Evolutionary conservation across 202 grass and related monocot species (phyloP).

Genomic region (Setaria italica): DNA sequence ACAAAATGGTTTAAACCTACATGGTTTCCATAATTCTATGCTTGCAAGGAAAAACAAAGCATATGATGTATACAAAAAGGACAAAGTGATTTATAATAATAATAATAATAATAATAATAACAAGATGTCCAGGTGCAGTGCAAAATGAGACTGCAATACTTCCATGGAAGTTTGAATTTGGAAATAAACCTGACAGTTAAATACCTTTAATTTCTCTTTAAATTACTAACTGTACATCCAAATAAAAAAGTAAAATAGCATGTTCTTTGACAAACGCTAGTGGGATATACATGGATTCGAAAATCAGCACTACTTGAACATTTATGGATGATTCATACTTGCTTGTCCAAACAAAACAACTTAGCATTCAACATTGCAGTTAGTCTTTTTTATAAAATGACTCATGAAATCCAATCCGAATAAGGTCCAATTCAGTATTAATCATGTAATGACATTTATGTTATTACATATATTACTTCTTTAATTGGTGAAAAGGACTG

Average conservation of each 20-base stretch:
- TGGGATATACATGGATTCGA: not conserved
- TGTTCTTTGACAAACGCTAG: not conserved
- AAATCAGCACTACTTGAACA: not conserved
- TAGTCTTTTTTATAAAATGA: constrained; percentile 8
- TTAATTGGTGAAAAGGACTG: constrained; percentile 15
- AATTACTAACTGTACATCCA: not conserved
- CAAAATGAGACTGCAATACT: not conserved
- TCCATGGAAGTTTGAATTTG: not conserved
- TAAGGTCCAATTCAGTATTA: constrained; percentile 2
- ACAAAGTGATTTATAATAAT: not conserved
- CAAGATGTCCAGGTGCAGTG: not conserved
- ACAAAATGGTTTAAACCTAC: not conserved
- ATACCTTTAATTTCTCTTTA: not conserved
- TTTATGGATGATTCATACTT: not conserved
- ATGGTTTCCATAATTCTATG: not conserved
- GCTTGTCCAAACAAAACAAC: not conserved
- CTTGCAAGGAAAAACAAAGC: not conserved
- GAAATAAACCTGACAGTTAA: not conserved
- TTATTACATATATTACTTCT: not conserved
- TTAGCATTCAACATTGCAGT: not conserved
- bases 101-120: too few species aligned
- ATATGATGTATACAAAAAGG: not conserved
- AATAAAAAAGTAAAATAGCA: constrained; percentile 11
- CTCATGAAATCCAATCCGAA: constrained; percentile 23
- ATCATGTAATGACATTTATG: not conserved